A percentile compares a stretch with the other conserved stretches of the same genome.
Conservation (phyloP, 352 stramenopile genomes). For the Globisporangium okanoganense region DNA sequence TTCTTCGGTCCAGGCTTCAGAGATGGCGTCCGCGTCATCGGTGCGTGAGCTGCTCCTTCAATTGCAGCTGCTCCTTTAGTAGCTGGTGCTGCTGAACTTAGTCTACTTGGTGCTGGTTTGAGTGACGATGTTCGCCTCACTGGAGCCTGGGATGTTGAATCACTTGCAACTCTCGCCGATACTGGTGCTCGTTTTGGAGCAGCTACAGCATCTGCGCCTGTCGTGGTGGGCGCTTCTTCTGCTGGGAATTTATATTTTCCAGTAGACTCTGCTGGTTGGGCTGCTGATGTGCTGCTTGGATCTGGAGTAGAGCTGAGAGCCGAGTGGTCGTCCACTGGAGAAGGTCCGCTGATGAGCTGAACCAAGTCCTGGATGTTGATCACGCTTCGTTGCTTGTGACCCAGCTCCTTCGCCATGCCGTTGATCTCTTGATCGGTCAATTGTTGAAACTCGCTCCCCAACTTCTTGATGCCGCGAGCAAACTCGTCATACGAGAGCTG, state of each 20-base stretch:
- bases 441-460: constrained; percentile 34
- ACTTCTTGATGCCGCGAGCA: constrained; percentile 27
- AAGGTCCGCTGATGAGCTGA: constrained; percentile 19
- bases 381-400: constrained; percentile 22
- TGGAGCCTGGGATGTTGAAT: constrained; percentile 1
- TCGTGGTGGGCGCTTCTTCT: neutral
- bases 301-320: neutral
- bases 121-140: constrained; percentile 17
- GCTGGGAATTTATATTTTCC: neutral
- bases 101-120: neutral
- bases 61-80: neutral
- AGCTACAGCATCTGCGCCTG: neutral
- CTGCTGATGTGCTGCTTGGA: neutral
- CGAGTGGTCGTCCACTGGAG: neutral
- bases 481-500: constrained; percentile 60
- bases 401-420: constrained; percentile 34
- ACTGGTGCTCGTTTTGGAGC: neutral
- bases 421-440: constrained; percentile 28
- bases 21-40: constrained; percentile 6
- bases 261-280: neutral
- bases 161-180: neutral
- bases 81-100: neutral
- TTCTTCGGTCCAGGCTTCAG: neutral
- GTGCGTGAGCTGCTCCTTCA: neutral
- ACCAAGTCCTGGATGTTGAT: constrained; percentile 43